These are phyloP conservation scores for Melaleuca alternifolia DNA, from an alignment of 345 rosid genomes.

Conservation along the genomic window DNA sequence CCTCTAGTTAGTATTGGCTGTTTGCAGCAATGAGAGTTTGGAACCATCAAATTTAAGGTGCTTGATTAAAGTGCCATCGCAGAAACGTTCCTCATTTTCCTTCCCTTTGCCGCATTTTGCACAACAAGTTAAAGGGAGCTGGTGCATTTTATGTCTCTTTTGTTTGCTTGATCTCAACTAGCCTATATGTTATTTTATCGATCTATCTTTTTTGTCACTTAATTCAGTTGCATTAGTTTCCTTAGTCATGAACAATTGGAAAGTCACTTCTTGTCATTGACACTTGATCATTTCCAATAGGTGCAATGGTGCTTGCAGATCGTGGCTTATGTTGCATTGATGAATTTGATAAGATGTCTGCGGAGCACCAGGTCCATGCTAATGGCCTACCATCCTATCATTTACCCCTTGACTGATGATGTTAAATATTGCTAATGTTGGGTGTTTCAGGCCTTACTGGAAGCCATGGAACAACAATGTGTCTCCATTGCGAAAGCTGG, in stretches of 20 bases:
- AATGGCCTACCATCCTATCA: background rate
- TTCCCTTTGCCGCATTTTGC: background rate
- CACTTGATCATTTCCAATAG: slow-evolving; percentile 21
- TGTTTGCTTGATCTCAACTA: background rate
- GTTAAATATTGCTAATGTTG: slow-evolving; percentile 10
- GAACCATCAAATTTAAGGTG: background rate
- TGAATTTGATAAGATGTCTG: slow-evolving; percentile 97
- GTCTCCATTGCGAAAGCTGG: slow-evolving; percentile 99
- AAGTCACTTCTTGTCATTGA: background rate
- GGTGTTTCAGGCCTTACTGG: slow-evolving; percentile 69
- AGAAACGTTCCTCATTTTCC: background rate
- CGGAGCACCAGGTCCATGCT: slow-evolving; percentile 75
- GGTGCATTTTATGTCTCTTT: background rate
- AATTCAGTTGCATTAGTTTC: background rate
- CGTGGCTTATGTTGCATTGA: slow-evolving; percentile 94
- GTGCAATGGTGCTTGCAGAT: slow-evolving; percentile 99
- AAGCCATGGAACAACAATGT: slow-evolving; percentile 99
- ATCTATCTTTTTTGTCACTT: background rate
- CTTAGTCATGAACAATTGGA: background rate
- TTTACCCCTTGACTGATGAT: slow-evolving; percentile 5
- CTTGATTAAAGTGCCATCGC: background rate
- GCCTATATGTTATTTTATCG: background rate
- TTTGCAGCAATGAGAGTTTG: background rate
- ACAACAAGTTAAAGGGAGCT: background rate
- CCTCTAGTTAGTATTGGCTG: background rate